Base-by-base conservation (phyloP, 257 asterid species). In the Solanum pimpinellifolium region DNA sequence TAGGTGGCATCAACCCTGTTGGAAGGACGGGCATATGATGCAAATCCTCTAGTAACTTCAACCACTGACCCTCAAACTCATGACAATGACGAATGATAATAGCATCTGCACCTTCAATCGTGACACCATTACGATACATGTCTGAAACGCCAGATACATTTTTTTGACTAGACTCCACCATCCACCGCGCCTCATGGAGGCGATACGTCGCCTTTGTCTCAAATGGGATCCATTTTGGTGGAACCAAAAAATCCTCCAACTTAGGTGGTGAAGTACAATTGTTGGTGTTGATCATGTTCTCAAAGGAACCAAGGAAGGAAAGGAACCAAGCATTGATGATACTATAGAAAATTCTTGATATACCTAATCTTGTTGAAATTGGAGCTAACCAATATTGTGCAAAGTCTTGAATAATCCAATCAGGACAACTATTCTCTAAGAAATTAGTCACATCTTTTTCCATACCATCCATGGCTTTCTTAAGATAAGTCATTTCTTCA, bases 351-450 rank as follows among this genome's bases (percentile, higher is more conserved):
- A 73, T 86, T 7, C 85, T 65, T 10, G 73, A 66, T 62, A 91
- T 47, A 0, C 83, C 69, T 56, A 88, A 83, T 59, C 27, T 78
- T 1, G 68, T 12, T 9, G 92, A 90, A 21, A 86, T 14, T 0
- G 90, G 83, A 18, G 90, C 89, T 6, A 91, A 3, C 93, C 92
- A 90, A 37, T 91, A 83, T 2, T 85, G n/a, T 9, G 76, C 86
- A 70, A 91, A 90, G 81, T 91, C 92, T 77, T 52, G 87, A 5
- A 91, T 20, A 1, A 91, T 35, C 91, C 92, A 91, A 78, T 91
- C 93, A 2, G 92, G 92, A 21, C 83, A 7, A 29, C 85, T 59
- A 0, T 62, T 77, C 12, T 86, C 73, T 2, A 91, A 87, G 13
- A 89, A 89, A 12, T 81, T 46, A 25, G 90, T 23, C 20, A 91